phyloP scores from a whole-genome alignment of 257 asterid species.

The Galeopsis tetrahit region DNA sequence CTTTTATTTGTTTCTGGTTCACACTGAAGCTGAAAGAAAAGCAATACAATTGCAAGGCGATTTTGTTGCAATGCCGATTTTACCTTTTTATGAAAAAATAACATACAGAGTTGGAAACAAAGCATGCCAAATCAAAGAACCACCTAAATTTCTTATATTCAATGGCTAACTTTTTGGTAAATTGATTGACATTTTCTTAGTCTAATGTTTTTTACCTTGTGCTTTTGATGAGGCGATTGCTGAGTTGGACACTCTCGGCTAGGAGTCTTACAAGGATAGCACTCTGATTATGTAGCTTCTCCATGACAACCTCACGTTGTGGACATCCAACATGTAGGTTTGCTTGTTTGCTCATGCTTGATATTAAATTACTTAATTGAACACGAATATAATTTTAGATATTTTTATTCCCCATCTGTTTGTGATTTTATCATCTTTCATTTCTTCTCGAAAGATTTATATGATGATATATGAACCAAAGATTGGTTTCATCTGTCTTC shows the following conservation, averaged over 20 bases:
- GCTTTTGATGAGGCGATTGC: constrained; percentile 86
- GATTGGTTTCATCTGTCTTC: constrained; percentile 27
- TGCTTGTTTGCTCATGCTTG: not conserved
- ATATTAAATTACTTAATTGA: no score
- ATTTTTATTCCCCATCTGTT: constrained; percentile 34
- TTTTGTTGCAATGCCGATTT: no score
- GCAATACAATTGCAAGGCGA: no score
- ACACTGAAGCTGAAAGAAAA: no score
- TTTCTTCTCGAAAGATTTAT: constrained; percentile 20
- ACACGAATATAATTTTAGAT: constrained; percentile 27
- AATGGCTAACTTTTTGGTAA: not conserved
- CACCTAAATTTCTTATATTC: not conserved
- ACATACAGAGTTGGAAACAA: no score
- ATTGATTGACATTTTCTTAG: not conserved
- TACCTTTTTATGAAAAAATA: no score
- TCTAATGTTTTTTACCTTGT: constrained; percentile 16
- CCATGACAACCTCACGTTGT: constrained; percentile 88
- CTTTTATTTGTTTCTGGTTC: no score
- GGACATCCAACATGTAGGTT: constrained; percentile 97
- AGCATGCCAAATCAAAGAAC: not conserved
- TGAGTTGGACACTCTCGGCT: constrained; percentile 90
- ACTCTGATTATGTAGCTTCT: constrained; percentile 96
- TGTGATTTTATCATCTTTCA: constrained; percentile 34
- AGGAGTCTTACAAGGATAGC: constrained; percentile 96
- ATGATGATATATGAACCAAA: constrained; percentile 30